phyloP scores from a whole-genome alignment of 306 rosid genomes.

The Sesbania bispinosa region DNA sequence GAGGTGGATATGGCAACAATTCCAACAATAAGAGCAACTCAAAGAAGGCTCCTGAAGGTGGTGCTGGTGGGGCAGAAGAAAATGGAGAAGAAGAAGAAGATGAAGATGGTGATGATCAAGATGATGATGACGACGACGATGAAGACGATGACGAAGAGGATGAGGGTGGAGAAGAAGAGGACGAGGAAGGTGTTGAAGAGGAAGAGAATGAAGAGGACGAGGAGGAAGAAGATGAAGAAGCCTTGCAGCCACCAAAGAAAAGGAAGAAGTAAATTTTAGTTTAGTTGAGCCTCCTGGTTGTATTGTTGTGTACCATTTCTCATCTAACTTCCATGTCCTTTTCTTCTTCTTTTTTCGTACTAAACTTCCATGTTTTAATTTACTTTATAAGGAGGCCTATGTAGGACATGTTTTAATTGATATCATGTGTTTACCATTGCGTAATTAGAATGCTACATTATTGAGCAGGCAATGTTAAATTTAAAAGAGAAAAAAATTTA shows the following conservation, averaged over 20 bases:
- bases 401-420: slow-evolving; percentile 52
- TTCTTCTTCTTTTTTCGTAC: slow-evolving; percentile 27
- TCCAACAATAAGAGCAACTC: slow-evolving; percentile 62
- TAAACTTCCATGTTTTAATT: slow-evolving; percentile 38
- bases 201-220: slow-evolving; percentile 55
- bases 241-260: slow-evolving; percentile 93
- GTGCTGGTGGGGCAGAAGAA: slow-evolving; percentile 57
- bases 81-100: slow-evolving; percentile 71
- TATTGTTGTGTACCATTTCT: slow-evolving; percentile 35
- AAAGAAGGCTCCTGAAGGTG: slow-evolving; percentile 69
- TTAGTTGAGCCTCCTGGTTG: slow-evolving; percentile 31
- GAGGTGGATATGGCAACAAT: slow-evolving; percentile 54
- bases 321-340: slow-evolving; percentile 47
- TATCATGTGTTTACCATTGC: slow-evolving; percentile 46
- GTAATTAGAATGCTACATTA: slow-evolving; percentile 50
- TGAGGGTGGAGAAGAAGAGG: slow-evolving; percentile 44
- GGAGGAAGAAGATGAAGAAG: slow-evolving; percentile 78
- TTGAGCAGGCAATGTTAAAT: slow-evolving; percentile 37
- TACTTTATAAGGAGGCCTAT: slow-evolving; percentile 45
- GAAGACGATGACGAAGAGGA: slow-evolving; percentile 39
- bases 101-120: slow-evolving; percentile 45
- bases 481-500: slow-evolving; percentile 12
- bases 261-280: slow-evolving; percentile 70
- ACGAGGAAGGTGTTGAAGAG: slow-evolving; percentile 48
- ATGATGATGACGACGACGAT: slow-evolving; percentile 30